A percentile compares a stretch with the other conserved stretches of the same genome.
Evolutionary conservation across 768 basidiomycete species (phyloP).

Genomic region (Gyrodon lividus): DNA sequence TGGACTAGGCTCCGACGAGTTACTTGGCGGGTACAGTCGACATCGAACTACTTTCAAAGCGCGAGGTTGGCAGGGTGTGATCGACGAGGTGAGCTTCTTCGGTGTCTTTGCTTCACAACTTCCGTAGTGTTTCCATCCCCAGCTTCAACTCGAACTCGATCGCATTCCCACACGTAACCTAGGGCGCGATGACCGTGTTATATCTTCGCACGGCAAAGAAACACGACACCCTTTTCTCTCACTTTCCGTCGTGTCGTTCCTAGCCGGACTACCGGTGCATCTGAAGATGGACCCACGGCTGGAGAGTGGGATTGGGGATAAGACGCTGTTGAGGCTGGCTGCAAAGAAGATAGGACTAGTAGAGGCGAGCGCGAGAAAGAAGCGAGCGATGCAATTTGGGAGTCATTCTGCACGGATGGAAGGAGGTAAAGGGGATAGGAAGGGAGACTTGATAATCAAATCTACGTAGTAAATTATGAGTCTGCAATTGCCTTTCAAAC

Average conservation of each 20-base stretch:
- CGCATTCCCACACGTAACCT: constrained; percentile 88
- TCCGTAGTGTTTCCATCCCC: constrained; percentile 2
- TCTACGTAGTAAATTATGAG: too few relatives aligned
- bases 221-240: constrained; percentile 90
- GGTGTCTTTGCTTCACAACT: neutral
- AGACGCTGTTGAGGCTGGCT: constrained; percentile 75
- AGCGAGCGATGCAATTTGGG: constrained; percentile 97
- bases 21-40: constrained; percentile 90
- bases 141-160: constrained; percentile 89
- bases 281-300: constrained; percentile 77
- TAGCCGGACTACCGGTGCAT: constrained; percentile 78
- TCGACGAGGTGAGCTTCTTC: constrained; percentile 64
- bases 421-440: constrained; percentile 46
- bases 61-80: constrained; percentile 72
- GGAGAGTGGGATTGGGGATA: constrained; percentile 83
- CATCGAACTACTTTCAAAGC: constrained; percentile 73
- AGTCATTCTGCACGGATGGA: constrained; percentile 85
- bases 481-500: too few relatives aligned
- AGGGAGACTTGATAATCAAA: constrained; percentile 45
- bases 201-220: constrained; percentile 91
- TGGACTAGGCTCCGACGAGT: constrained; percentile 93
- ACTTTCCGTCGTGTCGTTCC: constrained; percentile 70
- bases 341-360: constrained; percentile 71
- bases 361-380: constrained; percentile 74
- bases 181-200: constrained; percentile 91